Conservation (phyloP, 2,329 filamentous ascomycete genomes). For the Beauveria brongniartii region DNA sequence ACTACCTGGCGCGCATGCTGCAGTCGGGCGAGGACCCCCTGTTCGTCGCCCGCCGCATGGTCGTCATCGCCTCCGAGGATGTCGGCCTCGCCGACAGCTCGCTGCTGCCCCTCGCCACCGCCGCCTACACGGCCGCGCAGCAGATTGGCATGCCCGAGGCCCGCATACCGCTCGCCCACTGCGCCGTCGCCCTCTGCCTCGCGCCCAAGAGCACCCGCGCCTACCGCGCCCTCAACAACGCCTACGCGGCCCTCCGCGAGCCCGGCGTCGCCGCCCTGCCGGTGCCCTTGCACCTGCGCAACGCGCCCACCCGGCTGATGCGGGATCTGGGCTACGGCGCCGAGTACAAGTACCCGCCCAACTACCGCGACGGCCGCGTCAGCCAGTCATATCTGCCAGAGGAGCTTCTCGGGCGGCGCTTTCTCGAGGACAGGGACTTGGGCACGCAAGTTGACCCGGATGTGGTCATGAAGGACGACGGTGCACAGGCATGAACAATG, state of each 20-base stretch:
- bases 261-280: slow-evolving; percentile 75
- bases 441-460: slow-evolving; percentile 72
- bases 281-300: slow-evolving; percentile 79
- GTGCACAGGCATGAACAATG: background rate
- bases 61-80: slow-evolving; percentile 92
- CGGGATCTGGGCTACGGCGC: slow-evolving; percentile 83
- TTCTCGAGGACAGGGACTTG: slow-evolving; percentile 73
- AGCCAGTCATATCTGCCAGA: slow-evolving; percentile 87
- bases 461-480: slow-evolving; percentile 33
- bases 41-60: slow-evolving; percentile 84
- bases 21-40: slow-evolving; percentile 90
- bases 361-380: slow-evolving; percentile 75
- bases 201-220: slow-evolving; percentile 81
- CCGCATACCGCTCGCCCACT: slow-evolving; percentile 84
- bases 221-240: slow-evolving; percentile 76
- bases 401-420: slow-evolving; percentile 58
- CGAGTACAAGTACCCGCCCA: slow-evolving; percentile 95
- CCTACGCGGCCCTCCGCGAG: slow-evolving; percentile 69
- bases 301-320: slow-evolving; percentile 89
- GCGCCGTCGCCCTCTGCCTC: slow-evolving; percentile 68
- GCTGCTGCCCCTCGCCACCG: slow-evolving; percentile 75
- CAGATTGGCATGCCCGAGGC: slow-evolving; percentile 95
- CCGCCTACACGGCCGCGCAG: slow-evolving; percentile 78
- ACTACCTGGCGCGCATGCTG: slow-evolving; percentile 94
- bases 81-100: slow-evolving; percentile 82